Percentiles rank a stretch among this genome's conserved stretches.
Evolutionary conservation across 345 rosid genomes (phyloP).

Genomic region (Hibiscus mutabilis): DNA sequence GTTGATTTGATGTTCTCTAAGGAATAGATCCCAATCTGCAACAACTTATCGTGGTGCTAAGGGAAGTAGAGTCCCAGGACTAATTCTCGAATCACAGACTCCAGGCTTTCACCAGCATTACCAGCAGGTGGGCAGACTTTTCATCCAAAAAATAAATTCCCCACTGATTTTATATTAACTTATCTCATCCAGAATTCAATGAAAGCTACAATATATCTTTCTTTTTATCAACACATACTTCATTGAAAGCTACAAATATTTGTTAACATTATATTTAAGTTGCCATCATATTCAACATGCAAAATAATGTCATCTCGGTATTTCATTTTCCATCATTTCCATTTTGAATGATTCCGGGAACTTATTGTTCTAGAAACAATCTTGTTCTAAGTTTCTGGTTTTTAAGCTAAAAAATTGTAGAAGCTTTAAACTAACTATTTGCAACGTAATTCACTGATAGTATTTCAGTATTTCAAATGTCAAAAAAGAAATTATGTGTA

Average conservation of each 20-base stretch:
- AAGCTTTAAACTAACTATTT: background rate
- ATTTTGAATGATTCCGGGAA: background rate
- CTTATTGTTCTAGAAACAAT: background rate
- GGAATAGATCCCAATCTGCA: slow-evolving; percentile 38
- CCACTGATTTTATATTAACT: slow-evolving; percentile 17
- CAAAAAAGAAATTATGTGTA: background rate
- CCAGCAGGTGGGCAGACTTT: slow-evolving; percentile 16
- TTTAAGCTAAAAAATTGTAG: background rate
- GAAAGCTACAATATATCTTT: background rate
- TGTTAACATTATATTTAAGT: background rate
- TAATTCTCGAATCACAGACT: slow-evolving; percentile 18
- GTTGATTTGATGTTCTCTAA: slow-evolving; percentile 10
- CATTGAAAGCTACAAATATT: slow-evolving; percentile 6
- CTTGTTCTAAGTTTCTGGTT: background rate
- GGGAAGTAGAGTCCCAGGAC: slow-evolving; percentile 17
- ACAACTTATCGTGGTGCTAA: slow-evolving; percentile 35
- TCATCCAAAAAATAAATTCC: slow-evolving; percentile 14
- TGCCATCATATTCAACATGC: slow-evolving; percentile 5
- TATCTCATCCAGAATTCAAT: slow-evolving; percentile 10
- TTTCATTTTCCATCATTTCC: slow-evolving; percentile 9
- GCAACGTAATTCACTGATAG: background rate
- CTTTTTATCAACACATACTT: background rate
- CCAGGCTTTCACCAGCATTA: slow-evolving; percentile 14
- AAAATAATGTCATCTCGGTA: background rate
- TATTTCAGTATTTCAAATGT: slow-evolving; percentile 2